Evolutionary conservation across 192 early-diverging fungal genomes (phyloP).

Genomic region (Tieghemiomyces parasiticus): DNA sequence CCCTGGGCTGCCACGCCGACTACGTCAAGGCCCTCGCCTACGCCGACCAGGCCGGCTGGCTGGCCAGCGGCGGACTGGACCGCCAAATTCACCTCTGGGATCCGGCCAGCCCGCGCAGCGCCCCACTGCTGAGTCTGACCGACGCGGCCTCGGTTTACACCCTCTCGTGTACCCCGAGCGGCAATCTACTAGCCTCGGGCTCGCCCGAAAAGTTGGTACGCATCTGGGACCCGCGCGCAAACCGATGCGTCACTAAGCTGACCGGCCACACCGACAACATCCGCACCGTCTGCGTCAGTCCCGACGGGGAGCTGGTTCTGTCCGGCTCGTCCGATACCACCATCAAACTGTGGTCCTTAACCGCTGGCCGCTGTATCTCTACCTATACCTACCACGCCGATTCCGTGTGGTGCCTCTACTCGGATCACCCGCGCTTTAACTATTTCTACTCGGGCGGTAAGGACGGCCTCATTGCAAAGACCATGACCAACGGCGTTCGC

Average conservation of each 20-base stretch:
- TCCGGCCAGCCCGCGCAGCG: slow-evolving; percentile 39
- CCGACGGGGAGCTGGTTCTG: slow-evolving; percentile 75
- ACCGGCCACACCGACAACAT: slow-evolving; percentile 95
- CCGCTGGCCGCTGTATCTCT: slow-evolving; percentile 68
- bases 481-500: slow-evolving; percentile 35
- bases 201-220: slow-evolving; percentile 87
- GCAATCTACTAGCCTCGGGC: slow-evolving; percentile 71
- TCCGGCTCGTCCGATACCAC: slow-evolving; percentile 90
- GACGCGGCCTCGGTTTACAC: slow-evolving; percentile 68
- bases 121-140: slow-evolving; percentile 28
- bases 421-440: slow-evolving; percentile 68
- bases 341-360: slow-evolving; percentile 93
- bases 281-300: slow-evolving; percentile 67
- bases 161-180: slow-evolving; percentile 62
- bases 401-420: slow-evolving; percentile 82
- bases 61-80: slow-evolving; percentile 86
- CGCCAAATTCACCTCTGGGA: slow-evolving; percentile 84
- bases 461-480: slow-evolving; percentile 85
- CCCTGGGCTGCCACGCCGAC: slow-evolving; percentile 76
- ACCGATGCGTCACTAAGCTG: slow-evolving; percentile 56
- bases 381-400: slow-evolving; percentile 80
- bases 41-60: slow-evolving; percentile 50
- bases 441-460: slow-evolving; percentile 86
- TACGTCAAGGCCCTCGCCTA: slow-evolving; percentile 85
- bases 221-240: slow-evolving; percentile 76